These are phyloP conservation scores for Helminthosporium solani DNA, from an alignment of 2,329 filamentous ascomycete species.

Conservation along the genomic window DNA sequence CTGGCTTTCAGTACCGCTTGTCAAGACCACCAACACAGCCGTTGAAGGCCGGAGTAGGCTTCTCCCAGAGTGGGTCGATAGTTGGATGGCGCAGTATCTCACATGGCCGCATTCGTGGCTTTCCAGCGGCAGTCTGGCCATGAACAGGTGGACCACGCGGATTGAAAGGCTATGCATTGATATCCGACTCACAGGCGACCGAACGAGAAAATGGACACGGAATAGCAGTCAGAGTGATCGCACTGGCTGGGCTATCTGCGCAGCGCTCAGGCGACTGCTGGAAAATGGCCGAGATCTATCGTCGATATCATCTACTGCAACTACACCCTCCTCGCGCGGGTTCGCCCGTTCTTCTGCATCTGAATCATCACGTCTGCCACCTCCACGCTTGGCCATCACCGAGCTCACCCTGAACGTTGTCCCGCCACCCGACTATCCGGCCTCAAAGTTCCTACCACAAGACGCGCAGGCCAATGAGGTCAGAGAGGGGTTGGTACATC, in stretches of 20 bases:
- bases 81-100: constrained; percentile 11
- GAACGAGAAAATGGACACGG: constrained; percentile 19
- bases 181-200: constrained; percentile 25
- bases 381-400: constrained; percentile 21
- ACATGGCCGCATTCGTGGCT: constrained; percentile 9
- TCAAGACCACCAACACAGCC: constrained; percentile 16
- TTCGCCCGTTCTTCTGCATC: too few relatives aligned
- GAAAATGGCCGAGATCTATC: constrained; percentile 27
- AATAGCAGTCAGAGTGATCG: constrained; percentile 22
- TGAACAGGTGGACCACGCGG: constrained; percentile 11
- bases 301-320: background rate
- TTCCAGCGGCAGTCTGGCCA: constrained; percentile 3
- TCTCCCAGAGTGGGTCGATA: constrained; percentile 20
- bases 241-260: constrained; percentile 38
- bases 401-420: constrained; percentile 37
- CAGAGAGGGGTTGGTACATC: constrained; percentile 26
- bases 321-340: background rate
- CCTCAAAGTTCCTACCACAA: constrained; percentile 16
- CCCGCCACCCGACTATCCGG: constrained; percentile 15
- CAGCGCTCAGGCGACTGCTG: constrained; percentile 32
- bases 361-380: too few relatives aligned
- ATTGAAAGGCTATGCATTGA: constrained; percentile 35
- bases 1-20: constrained; percentile 32
- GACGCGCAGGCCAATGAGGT: constrained; percentile 20
- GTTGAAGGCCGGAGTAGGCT: constrained; percentile 6